Base-by-base conservation (phyloP, 2,329 filamentous ascomycete genomes). In the Colletotrichum cereale region DNA sequence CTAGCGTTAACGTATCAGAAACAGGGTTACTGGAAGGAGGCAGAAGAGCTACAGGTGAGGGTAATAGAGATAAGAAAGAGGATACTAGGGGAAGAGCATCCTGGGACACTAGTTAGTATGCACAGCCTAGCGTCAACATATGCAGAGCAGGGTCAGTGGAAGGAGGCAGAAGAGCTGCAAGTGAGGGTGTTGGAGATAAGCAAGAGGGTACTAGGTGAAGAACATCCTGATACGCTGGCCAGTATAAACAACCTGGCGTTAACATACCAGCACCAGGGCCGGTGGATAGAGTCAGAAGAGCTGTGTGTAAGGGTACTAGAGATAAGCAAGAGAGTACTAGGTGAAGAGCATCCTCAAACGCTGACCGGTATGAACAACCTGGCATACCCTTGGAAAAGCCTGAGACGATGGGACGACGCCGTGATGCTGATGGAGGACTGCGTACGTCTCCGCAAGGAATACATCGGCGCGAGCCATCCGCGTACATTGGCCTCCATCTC, bases 141-240 rank as follows among this genome's bases (percentile, higher is more conserved):
- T 12, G 0, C 0, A 1, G 0, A 21, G 0, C 29, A 53, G 18
- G 29, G 29, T 5, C 16, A 2, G 16, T 4, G 2, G 5, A 16
- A 34, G 3, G 29, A 53, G 18, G 50, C 50, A 12, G 50, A 53
- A 53, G 18, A 53, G 24, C 50, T 53, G 34, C 4, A 3, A 16
- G 3, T 34, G 11, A 11, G 2, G 10, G 50, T 34, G 6, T 2
- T 53, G 6, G 50, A n/a, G 29, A 4, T 12, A n/a, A 11, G 8
- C 0, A 53, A n/a, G 29, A n/a, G 18, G 18, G 29, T 53, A 12
- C 10, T 53, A 1, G 50, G 50, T 8, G 50, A 53, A 3, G 50
- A 53, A 5, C 18, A 34, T n/a, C 50, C 50, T 21, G 0, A 34
- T 12, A 53, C 50, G 10, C 18, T 31, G 0, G 21, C 1, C 2